Evolutionary conservation across 768 basidiomycete genomes (phyloP).

Genomic region (Pulveroboletus frians): DNA sequence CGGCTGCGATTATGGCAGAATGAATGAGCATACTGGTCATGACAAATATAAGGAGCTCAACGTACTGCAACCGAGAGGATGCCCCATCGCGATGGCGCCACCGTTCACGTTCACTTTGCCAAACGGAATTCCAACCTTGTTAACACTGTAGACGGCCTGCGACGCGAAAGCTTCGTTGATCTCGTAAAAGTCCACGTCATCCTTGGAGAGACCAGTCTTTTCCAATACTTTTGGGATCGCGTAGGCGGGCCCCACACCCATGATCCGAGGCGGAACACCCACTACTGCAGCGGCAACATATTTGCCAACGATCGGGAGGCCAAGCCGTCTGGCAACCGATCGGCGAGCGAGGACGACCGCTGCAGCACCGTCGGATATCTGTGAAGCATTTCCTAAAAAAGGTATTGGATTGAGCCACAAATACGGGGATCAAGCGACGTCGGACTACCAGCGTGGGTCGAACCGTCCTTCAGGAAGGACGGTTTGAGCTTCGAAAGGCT

Average conservation of each 20-base stretch:
- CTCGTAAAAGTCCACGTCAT: slow-evolving; percentile 87
- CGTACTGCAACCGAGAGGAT: slow-evolving; percentile 81
- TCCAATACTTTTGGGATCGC: slow-evolving; percentile 76
- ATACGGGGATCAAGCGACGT: neutral
- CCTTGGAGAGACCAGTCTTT: slow-evolving; percentile 54
- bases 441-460: slow-evolving; percentile 63
- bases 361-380: slow-evolving; percentile 90
- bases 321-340: slow-evolving; percentile 72
- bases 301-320: slow-evolving; percentile 85
- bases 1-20: slow-evolving; percentile 41
- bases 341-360: slow-evolving; percentile 82
- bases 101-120: slow-evolving; percentile 85
- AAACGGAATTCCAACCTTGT: slow-evolving; percentile 63
- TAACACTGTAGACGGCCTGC: slow-evolving; percentile 69
- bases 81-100: slow-evolving; percentile 86
- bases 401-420: slow-evolving; percentile 1
- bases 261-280: slow-evolving; percentile 82
- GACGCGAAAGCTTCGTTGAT: slow-evolving; percentile 91
- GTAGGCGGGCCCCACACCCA: slow-evolving; percentile 89
- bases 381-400: slow-evolving; percentile 66
- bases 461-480: slow-evolving; percentile 72
- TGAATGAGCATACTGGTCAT: neutral
- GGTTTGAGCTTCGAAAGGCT: slow-evolving; percentile 77
- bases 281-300: slow-evolving; percentile 64
- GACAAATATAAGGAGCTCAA: slow-evolving; percentile 20